Evolutionary conservation across 2,329 filamentous ascomycete genomes (phyloP), one percentile per base, ranked within the genome.

Genomic region (Penicillium sumatraense): DNA sequence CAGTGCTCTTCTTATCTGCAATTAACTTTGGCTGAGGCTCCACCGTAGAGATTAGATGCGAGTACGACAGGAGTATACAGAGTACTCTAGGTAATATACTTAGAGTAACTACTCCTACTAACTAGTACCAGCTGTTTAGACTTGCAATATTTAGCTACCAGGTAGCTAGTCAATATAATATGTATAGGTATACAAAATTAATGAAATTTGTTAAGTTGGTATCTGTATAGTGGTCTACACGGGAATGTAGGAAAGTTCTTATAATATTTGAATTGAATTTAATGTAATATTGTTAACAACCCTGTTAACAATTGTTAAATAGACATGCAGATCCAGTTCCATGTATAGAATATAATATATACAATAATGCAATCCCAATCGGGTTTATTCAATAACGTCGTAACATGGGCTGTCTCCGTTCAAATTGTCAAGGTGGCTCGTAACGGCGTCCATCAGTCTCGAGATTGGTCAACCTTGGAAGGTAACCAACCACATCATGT

Each of bases 311-410:
- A n/a, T n/a, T n/a, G n/a, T n/a, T n/a, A n/a, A 33, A 26, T 20
- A 51, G 33, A 21, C 26, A 47, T 50, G 38, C 11, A 46, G 53
- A 53, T 51, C 46, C 53, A 53, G 45, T 48, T 54, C 44, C 53
- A 53, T 51, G 33, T 26, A 35, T 38, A 54, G 47, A 51, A 35
- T 31, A 46, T 51, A 53, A 53, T 60, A 55, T 60, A 23, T 53
- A 60, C 54, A 59, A 21, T 48, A 27, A 55, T 55, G 54, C 24
- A 51, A 60, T 60, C 46, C 45, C 52, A 51, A 33, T 45, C 46
- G 21, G 35, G 33, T 38, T n/a, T 41, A 45, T 21, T 35, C 45
- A 58, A 51, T 45, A 26, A 59, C 27, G 20, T 51, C 49, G 35
- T 57, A 41, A 45, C 51, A 29, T 57, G 23, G 24, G 48, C 48